Conservation (phyloP, 495 filamentous ascomycete genomes). For the Peziza echinospora region DNA sequence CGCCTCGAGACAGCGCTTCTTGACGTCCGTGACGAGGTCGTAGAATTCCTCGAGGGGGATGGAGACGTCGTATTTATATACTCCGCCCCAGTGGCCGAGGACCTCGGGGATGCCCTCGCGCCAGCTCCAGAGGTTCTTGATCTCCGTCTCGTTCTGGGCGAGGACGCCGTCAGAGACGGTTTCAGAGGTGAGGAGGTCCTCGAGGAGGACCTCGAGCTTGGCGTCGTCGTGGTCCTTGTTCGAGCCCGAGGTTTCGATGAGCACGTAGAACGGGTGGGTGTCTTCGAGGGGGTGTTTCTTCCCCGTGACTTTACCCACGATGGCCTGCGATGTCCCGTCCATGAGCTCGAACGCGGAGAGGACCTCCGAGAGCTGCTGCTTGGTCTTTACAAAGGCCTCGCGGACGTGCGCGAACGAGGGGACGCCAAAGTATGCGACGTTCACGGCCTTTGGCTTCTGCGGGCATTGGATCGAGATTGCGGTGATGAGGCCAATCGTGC, state of each 20-base stretch:
- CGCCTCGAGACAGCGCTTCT: constrained; percentile 41
- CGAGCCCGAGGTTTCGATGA: constrained; percentile 87
- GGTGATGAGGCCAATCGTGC: constrained; percentile 86
- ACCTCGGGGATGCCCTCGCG: constrained; percentile 81
- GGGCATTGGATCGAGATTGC: constrained; percentile 75
- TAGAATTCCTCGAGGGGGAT: constrained; percentile 82
- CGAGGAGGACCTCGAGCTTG: constrained; percentile 70
- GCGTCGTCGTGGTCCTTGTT: constrained; percentile 77
- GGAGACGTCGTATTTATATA: constrained; percentile 96
- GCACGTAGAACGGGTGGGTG: constrained; percentile 79
- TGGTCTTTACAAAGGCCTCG: constrained; percentile 62
- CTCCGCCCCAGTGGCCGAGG: constrained; percentile 74
- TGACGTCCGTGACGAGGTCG: constrained; percentile 62
- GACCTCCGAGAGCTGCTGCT: constrained; percentile 76
- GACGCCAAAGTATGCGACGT: constrained; percentile 76
- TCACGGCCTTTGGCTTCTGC: constrained; percentile 58
- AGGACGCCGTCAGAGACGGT: constrained; percentile 74
- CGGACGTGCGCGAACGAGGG: constrained; percentile 72
- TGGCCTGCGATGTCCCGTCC: constrained; percentile 57
- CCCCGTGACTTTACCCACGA: constrained; percentile 51
- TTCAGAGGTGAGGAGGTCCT: constrained; percentile 64
- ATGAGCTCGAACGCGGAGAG: constrained; percentile 95
- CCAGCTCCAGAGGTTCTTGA: constrained; percentile 69
- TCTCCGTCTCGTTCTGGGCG: constrained; percentile 80
- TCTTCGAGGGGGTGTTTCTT: constrained; percentile 62